Percentiles rank a stretch among this genome's conserved stretches.
phyloP scores from a whole-genome alignment of 495 filamentous ascomycete genomes.

The Penicillium paxilli region DNA sequence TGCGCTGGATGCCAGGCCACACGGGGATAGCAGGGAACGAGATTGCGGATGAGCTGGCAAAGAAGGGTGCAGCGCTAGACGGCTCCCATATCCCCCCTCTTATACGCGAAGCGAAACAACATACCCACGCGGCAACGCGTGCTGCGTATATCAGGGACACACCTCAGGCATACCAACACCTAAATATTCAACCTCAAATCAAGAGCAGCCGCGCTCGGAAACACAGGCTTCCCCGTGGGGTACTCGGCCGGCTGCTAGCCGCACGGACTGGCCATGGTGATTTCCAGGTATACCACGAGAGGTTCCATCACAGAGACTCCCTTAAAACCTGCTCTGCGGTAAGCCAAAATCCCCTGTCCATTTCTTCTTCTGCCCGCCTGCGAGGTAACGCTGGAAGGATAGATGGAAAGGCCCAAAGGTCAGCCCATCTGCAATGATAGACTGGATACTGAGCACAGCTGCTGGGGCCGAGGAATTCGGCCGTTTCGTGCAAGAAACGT shows the following conservation, averaged over 20 bases:
- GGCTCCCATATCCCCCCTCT: neutral
- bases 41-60: neutral
- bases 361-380: constrained; percentile 6
- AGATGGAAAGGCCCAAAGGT: constrained; percentile 4
- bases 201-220: neutral
- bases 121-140: neutral
- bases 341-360: constrained; percentile 4
- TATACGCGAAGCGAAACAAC: neutral
- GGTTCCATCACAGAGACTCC: constrained; percentile 3
- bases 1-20: neutral
- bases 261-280: neutral
- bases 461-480: neutral
- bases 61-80: neutral
- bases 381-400: constrained; percentile 6
- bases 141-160: neutral
- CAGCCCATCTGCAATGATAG: constrained; percentile 5
- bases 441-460: constrained; percentile 6
- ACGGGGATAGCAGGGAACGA: neutral
- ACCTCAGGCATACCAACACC: neutral
- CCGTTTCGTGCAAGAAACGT: neutral
- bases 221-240: neutral
- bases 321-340: constrained; percentile 6
- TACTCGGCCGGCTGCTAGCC: neutral
- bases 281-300: neutral
- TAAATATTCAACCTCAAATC: neutral